phyloP scores from a whole-genome alignment of 371 early-diverging fungal genomes.

The Modicella reniformis region DNA sequence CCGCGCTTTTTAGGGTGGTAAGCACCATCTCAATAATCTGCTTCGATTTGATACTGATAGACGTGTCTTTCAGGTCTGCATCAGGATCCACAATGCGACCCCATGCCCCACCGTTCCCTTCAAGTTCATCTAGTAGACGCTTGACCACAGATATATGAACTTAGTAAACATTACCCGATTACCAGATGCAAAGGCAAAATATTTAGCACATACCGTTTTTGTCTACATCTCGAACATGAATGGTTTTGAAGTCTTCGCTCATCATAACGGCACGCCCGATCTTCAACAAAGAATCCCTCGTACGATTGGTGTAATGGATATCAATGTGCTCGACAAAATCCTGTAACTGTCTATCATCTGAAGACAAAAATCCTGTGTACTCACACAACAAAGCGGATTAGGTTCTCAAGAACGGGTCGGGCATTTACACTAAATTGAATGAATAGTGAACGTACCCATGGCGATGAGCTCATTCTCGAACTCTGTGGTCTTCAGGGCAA shows the following conservation, averaged over 20 bases:
- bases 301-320: slow-evolving; percentile 46
- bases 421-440: background rate
- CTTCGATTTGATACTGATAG: slow-evolving; percentile 33
- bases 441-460: slow-evolving; percentile 28
- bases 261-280: slow-evolving; percentile 49
- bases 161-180: no score
- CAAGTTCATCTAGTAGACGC: slow-evolving; percentile 34
- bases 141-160: no score
- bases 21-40: slow-evolving; percentile 44
- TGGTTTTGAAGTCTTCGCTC: slow-evolving; percentile 45
- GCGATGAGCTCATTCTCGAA: slow-evolving; percentile 45
- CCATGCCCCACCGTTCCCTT: slow-evolving; percentile 25
- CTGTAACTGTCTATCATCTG: slow-evolving; percentile 30
- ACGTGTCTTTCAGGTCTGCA: slow-evolving; percentile 42
- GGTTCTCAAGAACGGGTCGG: background rate
- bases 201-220: slow-evolving; percentile 19
- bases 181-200: background rate
- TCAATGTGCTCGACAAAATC: slow-evolving; percentile 49
- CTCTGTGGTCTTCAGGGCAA: slow-evolving; percentile 19
- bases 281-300: slow-evolving; percentile 37
- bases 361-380: slow-evolving; percentile 34
- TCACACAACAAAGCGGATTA: background rate
- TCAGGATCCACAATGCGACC: slow-evolving; percentile 27
- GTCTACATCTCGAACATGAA: slow-evolving; percentile 47
- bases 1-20: slow-evolving; percentile 26